Percentiles rank a stretch among this genome's conserved stretches.
These are phyloP conservation scores for Alternaria ventricosa DNA, from an alignment of 2,329 filamentous ascomycete genomes.

Conservation along the genomic window DNA sequence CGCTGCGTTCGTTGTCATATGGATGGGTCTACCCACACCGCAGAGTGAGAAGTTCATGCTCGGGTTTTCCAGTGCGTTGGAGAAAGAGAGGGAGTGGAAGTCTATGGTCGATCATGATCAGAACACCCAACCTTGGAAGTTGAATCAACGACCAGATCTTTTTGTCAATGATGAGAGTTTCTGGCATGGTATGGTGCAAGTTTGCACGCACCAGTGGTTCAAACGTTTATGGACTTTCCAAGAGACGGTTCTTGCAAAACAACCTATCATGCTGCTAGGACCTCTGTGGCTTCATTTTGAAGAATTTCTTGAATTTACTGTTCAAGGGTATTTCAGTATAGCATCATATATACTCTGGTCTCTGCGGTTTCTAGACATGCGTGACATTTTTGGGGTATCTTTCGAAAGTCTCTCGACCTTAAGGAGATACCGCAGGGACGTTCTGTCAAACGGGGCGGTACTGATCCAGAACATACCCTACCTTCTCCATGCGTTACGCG, in stretches of 20 bases:
- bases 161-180: no score
- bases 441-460: neutral
- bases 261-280: neutral
- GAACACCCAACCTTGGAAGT: no score
- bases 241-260: neutral
- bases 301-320: neutral
- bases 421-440: no score
- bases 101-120: neutral
- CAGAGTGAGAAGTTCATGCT: neutral
- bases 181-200: neutral
- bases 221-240: neutral
- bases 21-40: neutral
- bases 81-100: neutral
- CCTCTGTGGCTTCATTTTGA: neutral
- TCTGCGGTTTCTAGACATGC: no score
- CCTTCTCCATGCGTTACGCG: neutral
- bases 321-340: no score
- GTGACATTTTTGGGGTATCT: no score
- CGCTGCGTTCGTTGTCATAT: neutral
- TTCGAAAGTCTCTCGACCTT: no score
- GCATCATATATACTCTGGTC: no score
- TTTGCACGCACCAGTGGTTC: neutral
- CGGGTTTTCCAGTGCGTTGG: neutral
- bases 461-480: accelerated
- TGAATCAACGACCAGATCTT: no score